Base-by-base conservation (phyloP, 371 early-diverging fungal genomes). In the Saksenaea vasiformis region DNA sequence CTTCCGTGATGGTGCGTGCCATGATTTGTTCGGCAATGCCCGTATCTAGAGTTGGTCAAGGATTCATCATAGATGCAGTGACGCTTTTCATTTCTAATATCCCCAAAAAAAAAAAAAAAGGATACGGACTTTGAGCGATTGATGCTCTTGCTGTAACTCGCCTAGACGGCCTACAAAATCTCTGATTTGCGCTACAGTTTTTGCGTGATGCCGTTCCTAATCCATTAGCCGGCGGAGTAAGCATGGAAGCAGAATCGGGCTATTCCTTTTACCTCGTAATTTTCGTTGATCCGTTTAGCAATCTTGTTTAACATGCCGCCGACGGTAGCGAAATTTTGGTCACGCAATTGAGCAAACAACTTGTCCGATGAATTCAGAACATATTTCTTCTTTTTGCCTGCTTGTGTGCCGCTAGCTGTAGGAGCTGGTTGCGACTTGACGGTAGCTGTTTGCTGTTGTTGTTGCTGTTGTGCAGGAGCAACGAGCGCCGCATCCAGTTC, bases 241-340 rank as follows among this genome's bases (percentile, higher is more conserved):
- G 43, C 14, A 62, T 14, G 7, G 28, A 3, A 47, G 15, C 35
- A 9, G 5, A 27, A 19, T 5, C 8, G 34, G 7, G 3, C 19
- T 15, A 26, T 43, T 0, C 0, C n/a, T 17, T 57, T 1, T 65
- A 87, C 91, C 69, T 96, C 95, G 66, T 95, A 92, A 54, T 94
- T 88, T 11, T 88, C 88, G 57, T 94, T 91, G 56, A 98, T 86
- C 36, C 90, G 78, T 61, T 87, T 86, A 0, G 97, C 95, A 59
- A 93, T 84, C 63, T 89, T 88, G 71, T 90, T 93, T 56, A 98
- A 73, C 62, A 89, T 76, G 11, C 86, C 83, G 26, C 92, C 93
- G 1, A 96, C 95, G 5, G 91, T 91, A 0, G 94, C 88, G 79
- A 98, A 96, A 67, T 95, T 94, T 66, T 91, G 85, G 73, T 94